A percentile compares a stretch with the other conserved stretches of the same genome.
Evolutionary conservation across 352 stramenopile genomes (phyloP).

Genomic region (Thalassiosira gravida): DNA sequence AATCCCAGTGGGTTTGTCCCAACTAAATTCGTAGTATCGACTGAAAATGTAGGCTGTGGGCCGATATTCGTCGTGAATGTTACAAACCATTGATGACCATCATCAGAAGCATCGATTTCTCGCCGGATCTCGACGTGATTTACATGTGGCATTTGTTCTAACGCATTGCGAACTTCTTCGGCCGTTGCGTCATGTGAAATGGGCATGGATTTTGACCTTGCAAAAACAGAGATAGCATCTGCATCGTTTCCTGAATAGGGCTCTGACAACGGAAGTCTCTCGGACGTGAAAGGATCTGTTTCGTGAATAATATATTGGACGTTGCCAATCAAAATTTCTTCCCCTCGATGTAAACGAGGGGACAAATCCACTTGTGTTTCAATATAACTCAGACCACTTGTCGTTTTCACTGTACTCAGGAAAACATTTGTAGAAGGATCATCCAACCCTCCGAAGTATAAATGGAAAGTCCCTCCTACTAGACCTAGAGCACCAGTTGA

Average conservation of each 20-base stretch:
- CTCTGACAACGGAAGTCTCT: constrained; percentile 84
- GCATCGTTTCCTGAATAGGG: constrained; percentile 79
- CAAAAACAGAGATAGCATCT: constrained; percentile 50
- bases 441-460: constrained; percentile 76
- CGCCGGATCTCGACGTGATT: constrained; percentile 76
- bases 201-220: constrained; percentile 62
- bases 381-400: constrained; percentile 68
- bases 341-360: constrained; percentile 87
- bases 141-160: constrained; percentile 77
- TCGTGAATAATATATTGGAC: constrained; percentile 87
- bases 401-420: constrained; percentile 66
- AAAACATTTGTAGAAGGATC: constrained; percentile 59
- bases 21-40: constrained; percentile 55
- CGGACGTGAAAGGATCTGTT: constrained; percentile 85
- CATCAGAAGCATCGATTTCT: constrained; percentile 56
- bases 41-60: constrained; percentile 83
- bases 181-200: constrained; percentile 70
- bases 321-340: constrained; percentile 87
- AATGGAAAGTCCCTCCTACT: constrained; percentile 71
- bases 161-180: constrained; percentile 66
- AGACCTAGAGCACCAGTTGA: constrained; percentile 51
- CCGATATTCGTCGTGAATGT: constrained; percentile 91
- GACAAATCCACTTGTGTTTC: constrained; percentile 90
- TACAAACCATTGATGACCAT: constrained; percentile 85
- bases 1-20: constrained; percentile 55